Evolutionary conservation across 495 filamentous ascomycete genomes (phyloP).

Genomic region (Tetracladium marchalianum): DNA sequence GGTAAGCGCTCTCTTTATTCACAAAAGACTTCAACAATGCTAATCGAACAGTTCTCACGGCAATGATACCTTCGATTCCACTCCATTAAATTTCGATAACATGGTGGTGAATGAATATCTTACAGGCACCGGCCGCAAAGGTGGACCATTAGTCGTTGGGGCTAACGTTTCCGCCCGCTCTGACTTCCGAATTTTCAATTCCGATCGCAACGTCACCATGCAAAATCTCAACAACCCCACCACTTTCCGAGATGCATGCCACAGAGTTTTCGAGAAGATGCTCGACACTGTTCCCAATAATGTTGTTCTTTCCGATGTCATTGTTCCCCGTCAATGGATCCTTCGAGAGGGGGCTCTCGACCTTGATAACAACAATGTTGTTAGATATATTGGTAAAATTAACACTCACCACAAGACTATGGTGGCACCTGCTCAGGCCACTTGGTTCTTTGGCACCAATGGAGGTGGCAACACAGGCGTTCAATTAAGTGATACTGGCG

Average conservation of each 20-base stretch:
- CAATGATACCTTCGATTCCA: constrained; percentile 6
- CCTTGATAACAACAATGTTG: constrained; percentile 3
- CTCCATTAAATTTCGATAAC: constrained; percentile 4
- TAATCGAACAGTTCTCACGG: neutral
- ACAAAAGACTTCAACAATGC: neutral
- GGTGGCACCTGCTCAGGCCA: neutral
- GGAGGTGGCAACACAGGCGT: constrained; percentile 6
- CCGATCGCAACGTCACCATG: constrained; percentile 31
- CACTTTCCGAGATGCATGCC: constrained; percentile 24
- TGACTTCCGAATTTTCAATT: constrained; percentile 28
- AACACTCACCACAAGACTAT: neutral
- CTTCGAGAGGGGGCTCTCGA: constrained; percentile 4
- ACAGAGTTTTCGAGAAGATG: constrained; percentile 29
- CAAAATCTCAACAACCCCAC: constrained; percentile 19
- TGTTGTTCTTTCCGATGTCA: constrained; percentile 24
- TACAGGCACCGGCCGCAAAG: constrained; percentile 11
- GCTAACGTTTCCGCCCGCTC: constrained; percentile 25
- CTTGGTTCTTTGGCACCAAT: constrained; percentile 3
- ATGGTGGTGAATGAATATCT: constrained; percentile 6
- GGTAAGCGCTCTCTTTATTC: neutral
- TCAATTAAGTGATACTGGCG: constrained; percentile 6
- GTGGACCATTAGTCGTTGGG: constrained; percentile 24
- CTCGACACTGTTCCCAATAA: constrained; percentile 28
- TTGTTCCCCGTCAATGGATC: constrained; percentile 20
- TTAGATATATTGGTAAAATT: constrained; percentile 7